A percentile compares a stretch with the other conserved stretches of the same genome.
These are phyloP conservation scores for Pulveroboletus sp. DNA, from an alignment of 768 basidiomycete genomes.

Conservation along the genomic window DNA sequence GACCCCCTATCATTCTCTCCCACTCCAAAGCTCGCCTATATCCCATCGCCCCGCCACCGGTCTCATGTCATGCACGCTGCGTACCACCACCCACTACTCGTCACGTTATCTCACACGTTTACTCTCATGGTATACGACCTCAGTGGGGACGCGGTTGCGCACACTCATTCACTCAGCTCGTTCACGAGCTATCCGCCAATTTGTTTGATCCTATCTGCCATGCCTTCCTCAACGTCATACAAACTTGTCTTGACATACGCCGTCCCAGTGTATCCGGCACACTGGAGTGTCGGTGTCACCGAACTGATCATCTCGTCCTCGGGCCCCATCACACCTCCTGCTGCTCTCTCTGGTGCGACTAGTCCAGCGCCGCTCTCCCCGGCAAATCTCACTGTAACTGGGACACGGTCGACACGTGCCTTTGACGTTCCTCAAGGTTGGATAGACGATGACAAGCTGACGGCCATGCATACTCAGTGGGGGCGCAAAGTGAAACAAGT, in stretches of 20 bases:
- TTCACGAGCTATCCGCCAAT: constrained; percentile 78
- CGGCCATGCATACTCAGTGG: constrained; percentile 69
- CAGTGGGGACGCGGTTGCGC: constrained; percentile 44
- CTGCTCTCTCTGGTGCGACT: constrained; percentile 2
- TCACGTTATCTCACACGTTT: constrained; percentile 65
- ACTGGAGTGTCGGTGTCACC: constrained; percentile 75
- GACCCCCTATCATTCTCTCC: constrained; percentile 41
- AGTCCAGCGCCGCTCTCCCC: constrained; percentile 12
- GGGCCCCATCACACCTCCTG: constrained; percentile 10
- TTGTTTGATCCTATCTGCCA: constrained; percentile 68
- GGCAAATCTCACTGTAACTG: constrained; percentile 43
- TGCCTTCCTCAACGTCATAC: constrained; percentile 51
- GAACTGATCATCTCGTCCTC: constrained; percentile 60
- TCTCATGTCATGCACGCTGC: constrained; percentile 57
- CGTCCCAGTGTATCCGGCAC: constrained; percentile 72
- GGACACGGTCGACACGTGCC: constrained; percentile 62
- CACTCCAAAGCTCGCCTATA: constrained; percentile 42
- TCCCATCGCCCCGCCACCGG: constrained; percentile 40
- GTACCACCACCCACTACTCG: constrained; percentile 74
- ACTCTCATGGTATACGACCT: constrained; percentile 70
- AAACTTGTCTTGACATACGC: constrained; percentile 74
- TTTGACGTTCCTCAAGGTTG: constrained; percentile 69
- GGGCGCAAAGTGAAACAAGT: constrained; percentile 65
- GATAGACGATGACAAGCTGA: constrained; percentile 63
- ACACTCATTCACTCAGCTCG: constrained; percentile 64